phyloP scores from a whole-genome alignment of 306 rosid species.

The Oxytropis ochrocephala region DNA sequence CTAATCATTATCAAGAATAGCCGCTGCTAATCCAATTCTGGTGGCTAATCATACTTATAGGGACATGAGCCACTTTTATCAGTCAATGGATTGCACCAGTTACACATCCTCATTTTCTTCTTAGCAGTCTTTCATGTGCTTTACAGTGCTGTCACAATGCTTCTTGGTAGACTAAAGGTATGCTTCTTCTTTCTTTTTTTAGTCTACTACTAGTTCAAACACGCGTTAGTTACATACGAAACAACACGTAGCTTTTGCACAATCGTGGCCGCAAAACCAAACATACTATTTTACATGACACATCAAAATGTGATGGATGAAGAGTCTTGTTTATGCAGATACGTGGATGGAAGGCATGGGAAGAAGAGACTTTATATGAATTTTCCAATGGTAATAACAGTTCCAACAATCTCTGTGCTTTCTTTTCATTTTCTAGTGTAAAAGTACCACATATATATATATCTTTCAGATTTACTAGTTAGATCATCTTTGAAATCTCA shows the following conservation, averaged over 20 bases:
- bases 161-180: conserved; percentile 96
- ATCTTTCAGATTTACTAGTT: not conserved
- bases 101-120: conserved; percentile 92
- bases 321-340: conserved; percentile 42
- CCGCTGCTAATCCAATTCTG: conserved; percentile 11
- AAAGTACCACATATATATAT: too few species aligned
- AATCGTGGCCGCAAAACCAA: too few species aligned
- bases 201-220: too few species aligned
- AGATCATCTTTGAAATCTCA: not conserved
- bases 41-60: conserved; percentile 29
- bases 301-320: not conserved
- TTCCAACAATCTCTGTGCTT: not conserved
- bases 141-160: conserved; percentile 85
- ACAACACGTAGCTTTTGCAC: too few species aligned
- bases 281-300: not conserved
- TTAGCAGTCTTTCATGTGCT: conserved; percentile 78
- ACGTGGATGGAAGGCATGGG: conserved; percentile 98
- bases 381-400: conserved; percentile 58
- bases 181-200: not conserved
- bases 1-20: not conserved
- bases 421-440: not conserved
- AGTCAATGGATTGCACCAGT: conserved; percentile 73
- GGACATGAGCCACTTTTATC: conserved; percentile 73
- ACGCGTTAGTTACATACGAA: too few species aligned
- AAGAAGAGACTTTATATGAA: conserved; percentile 69